A percentile compares a stretch with the other conserved stretches of the same genome.
These are phyloP conservation scores for Aquilaria agallochum DNA, from an alignment of 441 rosid genomes.

Conservation along the genomic window DNA sequence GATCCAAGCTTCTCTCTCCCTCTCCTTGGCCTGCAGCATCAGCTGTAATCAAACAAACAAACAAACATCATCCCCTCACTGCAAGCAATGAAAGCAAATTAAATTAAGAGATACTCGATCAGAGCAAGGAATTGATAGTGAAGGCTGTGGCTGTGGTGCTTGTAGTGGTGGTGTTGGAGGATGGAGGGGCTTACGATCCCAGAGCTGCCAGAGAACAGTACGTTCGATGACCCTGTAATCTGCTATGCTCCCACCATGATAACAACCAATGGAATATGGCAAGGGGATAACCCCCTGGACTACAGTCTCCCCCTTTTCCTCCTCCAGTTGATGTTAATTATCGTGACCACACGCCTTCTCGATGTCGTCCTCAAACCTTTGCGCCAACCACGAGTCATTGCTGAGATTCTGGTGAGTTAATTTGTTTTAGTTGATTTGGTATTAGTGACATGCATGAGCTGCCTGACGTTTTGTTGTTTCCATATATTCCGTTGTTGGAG, in stretches of 20 bases:
- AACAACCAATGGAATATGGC: slow-evolving; percentile 92
- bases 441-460: too few species aligned
- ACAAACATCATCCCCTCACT: not conserved
- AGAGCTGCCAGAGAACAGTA: not conserved
- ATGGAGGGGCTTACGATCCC: too few species aligned
- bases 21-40: not conserved
- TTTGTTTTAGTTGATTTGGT: not conserved
- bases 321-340: slow-evolving; percentile 68
- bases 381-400: slow-evolving; percentile 82
- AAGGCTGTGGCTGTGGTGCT: too few species aligned
- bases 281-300: slow-evolving; percentile 87
- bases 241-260: slow-evolving; percentile 90
- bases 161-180: too few species aligned
- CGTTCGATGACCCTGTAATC: slow-evolving; percentile 32
- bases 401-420: slow-evolving; percentile 63
- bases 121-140: too few species aligned
- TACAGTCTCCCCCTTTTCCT: slow-evolving; percentile 85
- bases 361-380: slow-evolving; percentile 67
- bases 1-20: not conserved
- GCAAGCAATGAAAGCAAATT: not conserved
- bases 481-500: too few species aligned
- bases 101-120: not conserved
- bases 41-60: not conserved
- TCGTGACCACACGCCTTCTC: slow-evolving; percentile 55
- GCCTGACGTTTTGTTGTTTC: too few species aligned